phyloP scores from a whole-genome alignment of 1,284 basidiomycete species.

The Moesziomyces antarcticus region DNA sequence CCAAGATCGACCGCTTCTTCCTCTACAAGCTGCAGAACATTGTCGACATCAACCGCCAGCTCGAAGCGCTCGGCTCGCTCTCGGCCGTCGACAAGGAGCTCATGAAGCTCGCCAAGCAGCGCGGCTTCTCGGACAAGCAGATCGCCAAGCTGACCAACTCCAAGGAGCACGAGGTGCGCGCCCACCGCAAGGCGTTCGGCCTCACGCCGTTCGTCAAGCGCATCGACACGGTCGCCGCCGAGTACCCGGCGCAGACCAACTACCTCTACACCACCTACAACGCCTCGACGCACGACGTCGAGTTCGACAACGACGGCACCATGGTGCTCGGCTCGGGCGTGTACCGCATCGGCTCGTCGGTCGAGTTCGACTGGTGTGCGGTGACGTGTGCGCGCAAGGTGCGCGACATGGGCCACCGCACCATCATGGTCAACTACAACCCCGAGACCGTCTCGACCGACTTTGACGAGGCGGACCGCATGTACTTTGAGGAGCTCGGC shows the following conservation, averaged over 20 bases:
- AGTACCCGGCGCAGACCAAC: slow-evolving; percentile 98
- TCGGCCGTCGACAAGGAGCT: slow-evolving; percentile 71
- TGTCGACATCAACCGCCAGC: slow-evolving; percentile 71
- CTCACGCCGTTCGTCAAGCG: slow-evolving; percentile 98
- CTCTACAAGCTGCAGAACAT: slow-evolving; percentile 99
- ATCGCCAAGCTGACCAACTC: slow-evolving; percentile 79
- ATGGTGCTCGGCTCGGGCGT: slow-evolving; percentile 99
- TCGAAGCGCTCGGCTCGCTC: slow-evolving; percentile 71
- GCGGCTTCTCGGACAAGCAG: slow-evolving; percentile 88
- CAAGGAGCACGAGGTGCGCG: slow-evolving; percentile 82
- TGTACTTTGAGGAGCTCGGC: slow-evolving; percentile 98
- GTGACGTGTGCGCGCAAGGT: slow-evolving; percentile 95
- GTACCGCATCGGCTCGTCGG: slow-evolving; percentile 96
- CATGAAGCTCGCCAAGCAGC: slow-evolving; percentile 66
- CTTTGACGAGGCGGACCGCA: slow-evolving; percentile 96
- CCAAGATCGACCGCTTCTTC: slow-evolving; percentile 98
- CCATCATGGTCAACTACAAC: slow-evolving; percentile 99
- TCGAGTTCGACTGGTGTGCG: slow-evolving; percentile 99
- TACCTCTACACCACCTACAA: slow-evolving; percentile 99
- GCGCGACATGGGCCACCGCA: slow-evolving; percentile 89
- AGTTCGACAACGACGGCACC: slow-evolving; percentile 94
- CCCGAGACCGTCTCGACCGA: slow-evolving; percentile 99
- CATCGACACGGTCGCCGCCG: slow-evolving; percentile 98
- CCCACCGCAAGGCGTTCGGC: slow-evolving; percentile 83
- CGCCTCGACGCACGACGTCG: slow-evolving; percentile 92